phyloP scores from a whole-genome alignment of 2,329 filamentous ascomycete species.

The Aureobasidium sp. region DNA sequence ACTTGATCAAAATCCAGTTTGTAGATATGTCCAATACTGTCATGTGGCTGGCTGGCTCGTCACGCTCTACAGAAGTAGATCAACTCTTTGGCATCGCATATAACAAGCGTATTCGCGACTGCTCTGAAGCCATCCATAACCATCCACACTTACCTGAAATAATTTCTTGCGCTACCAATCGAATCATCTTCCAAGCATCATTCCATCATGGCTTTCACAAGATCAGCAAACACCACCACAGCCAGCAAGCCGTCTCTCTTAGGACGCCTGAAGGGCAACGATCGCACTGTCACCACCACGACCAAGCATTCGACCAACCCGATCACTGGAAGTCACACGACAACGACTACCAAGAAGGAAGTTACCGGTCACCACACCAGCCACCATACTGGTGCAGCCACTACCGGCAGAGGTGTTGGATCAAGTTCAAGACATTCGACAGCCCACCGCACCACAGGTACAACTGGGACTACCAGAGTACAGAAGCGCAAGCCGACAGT shows the following conservation, averaged over 20 bases:
- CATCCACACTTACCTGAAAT: not conserved
- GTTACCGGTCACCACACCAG: constrained; percentile 22
- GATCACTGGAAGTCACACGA: constrained; percentile 34
- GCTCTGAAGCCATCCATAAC: not conserved
- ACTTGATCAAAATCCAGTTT: constrained; percentile 9
- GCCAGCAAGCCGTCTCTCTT: constrained; percentile 46
- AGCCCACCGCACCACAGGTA: constrained; percentile 22
- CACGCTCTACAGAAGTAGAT: not conserved
- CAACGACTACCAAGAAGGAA: constrained; percentile 28
- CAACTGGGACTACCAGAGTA: constrained; percentile 26
- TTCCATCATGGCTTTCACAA: constrained; percentile 6
- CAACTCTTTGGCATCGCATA: not conserved
- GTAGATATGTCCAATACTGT: not conserved
- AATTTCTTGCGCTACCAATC: not conserved
- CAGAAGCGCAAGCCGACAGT: constrained; percentile 57
- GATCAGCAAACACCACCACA: constrained; percentile 20
- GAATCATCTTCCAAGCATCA: not conserved
- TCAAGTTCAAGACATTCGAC: constrained; percentile 16
- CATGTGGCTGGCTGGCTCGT: constrained; percentile 10
- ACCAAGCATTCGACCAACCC: constrained; percentile 40
- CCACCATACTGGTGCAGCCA: constrained; percentile 19
- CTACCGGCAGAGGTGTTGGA: constrained; percentile 21
- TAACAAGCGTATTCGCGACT: not conserved
- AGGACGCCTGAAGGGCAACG: constrained; percentile 44
- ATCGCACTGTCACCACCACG: constrained; percentile 34